Evolutionary conservation across 2,329 filamentous ascomycete species (phyloP), one percentile per base, ranked within the genome.

Genomic region (Sarocladiaceae sp.): DNA sequence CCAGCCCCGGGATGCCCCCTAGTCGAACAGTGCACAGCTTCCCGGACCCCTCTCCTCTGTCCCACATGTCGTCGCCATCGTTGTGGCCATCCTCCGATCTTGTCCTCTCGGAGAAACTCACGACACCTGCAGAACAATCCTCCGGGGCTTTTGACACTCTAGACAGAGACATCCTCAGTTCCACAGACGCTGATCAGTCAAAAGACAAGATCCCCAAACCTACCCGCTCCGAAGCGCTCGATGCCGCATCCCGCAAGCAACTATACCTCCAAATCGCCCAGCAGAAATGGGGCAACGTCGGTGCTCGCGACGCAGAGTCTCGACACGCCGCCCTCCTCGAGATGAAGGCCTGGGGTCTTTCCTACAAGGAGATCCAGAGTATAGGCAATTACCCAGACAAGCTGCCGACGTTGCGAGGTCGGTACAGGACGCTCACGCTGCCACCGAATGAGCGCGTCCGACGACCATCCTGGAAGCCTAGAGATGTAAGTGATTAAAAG

Each of bases 361-460:
- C 81, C 1, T 88, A 87, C 62, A 74, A 72, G 44, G 71, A 83
- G 47, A 87, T 88, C 53, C 73, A 73, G 29, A 53, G 57, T 6
- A 55, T 63, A 15, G 76, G 80, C 12, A 63, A 68, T 1, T 82
- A 82, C 50, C 61, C 58, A 1, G 81, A 85, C 53, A 80, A 82
- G 2, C 83, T 87, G 61, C 85, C 83, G 10, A 89, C 85, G 1
- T 68, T 90, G 29, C 73, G 85, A 12, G 85, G 85, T 0, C 73
- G 83, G 0, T 80, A 76, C 52, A 70, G 85, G 4, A 78, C 73
- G 2, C 59, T 88, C 53, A 85, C 78, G 6, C 87, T 86, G 64
- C 62, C 64, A 11, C 78, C 78, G 52, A 68, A 73, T 26, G 70
- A 78, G 46, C 69, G 85, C 5, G 75, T 85, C 3, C 70, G 85